A percentile compares a stretch with the other conserved stretches of the same genome.
Evolutionary conservation across 225 moss, liverwort and hornwort genomes (phyloP).

Genomic region (Takakia lepidozioides): DNA sequence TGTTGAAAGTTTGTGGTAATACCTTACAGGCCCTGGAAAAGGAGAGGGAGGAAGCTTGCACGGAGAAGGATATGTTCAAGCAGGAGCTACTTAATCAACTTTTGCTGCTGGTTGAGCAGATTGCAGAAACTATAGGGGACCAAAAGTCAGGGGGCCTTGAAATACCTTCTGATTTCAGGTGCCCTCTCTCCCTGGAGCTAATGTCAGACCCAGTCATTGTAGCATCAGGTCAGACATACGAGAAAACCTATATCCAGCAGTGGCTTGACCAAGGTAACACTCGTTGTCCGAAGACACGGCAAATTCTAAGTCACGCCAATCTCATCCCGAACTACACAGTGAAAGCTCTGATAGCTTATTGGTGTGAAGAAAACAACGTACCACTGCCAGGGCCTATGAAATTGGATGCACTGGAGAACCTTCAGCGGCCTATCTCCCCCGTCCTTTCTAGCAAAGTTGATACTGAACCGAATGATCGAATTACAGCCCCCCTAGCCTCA

Average conservation of each 20-base stretch:
- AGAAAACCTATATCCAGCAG: constrained; percentile 79
- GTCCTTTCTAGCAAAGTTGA: constrained; percentile 19
- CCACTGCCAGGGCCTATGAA: constrained; percentile 66
- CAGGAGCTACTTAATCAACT: constrained; percentile 34
- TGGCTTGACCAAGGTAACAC: constrained; percentile 82
- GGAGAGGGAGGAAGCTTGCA: constrained; percentile 23
- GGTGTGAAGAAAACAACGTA: constrained; percentile 85
- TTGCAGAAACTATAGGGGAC: constrained; percentile 36
- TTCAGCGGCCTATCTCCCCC: constrained; percentile 31
- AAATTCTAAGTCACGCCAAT: constrained; percentile 69
- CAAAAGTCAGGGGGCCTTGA: constrained; percentile 31
- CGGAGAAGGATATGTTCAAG: constrained; percentile 30
- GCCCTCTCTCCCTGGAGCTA: constrained; percentile 90
- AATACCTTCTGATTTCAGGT: constrained; percentile 89
- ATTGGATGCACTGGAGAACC: constrained; percentile 31
- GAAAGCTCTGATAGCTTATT: constrained; percentile 91
- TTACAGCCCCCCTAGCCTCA: constrained; percentile 9
- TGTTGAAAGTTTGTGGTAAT: too few species aligned
- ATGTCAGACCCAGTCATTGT: constrained; percentile 99
- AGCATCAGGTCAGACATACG: constrained; percentile 91
- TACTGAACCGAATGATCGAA: constrained; percentile 39
- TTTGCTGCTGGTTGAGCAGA: constrained; percentile 32
- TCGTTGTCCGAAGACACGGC: constrained; percentile 78
- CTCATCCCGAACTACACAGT: constrained; percentile 97
- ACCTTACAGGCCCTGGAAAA: constrained; percentile 25